Base-by-base conservation (phyloP, 2,329 filamentous ascomycete species). In the Stachybotrys chlorohalonatus region DNA sequence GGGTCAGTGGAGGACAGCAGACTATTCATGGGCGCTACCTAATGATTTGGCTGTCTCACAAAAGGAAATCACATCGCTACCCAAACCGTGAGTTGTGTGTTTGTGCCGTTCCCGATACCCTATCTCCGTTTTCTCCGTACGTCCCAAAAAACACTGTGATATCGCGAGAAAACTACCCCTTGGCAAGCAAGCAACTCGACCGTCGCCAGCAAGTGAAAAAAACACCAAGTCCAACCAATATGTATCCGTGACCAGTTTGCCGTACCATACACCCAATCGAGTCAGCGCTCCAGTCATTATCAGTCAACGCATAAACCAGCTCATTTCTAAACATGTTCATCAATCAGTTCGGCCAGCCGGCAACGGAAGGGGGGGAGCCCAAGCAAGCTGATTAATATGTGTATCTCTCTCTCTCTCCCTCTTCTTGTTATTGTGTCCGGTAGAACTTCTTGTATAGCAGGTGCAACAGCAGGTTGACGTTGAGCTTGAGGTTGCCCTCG, bases 371-470 rank as follows among this genome's bases (percentile, higher is more conserved):
- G 15, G 16, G 46, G 15, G 46, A 47, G 46, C 11, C 7, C 11
- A 4, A n/a, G 8, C 11, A 11, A n/a, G 24, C 24, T 24, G 24
- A 4, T 24, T 24, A 24, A 24, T n/a, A 24, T n/a, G 11, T n/a
- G 2, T 45, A 2, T 11, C n/a, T n/a, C 39, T 45, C 39, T n/a
- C 5, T 45, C 39, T 45, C 6, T 47, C 46, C 16, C 16, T 7
- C 46, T n/a, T 47, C 15, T 13, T 8, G 46, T 73, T 74, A 85
- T 65, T 86, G 83, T 57, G 84, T 86, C 58, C 84, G 77, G 69
- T 99, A 99, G 72, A 99, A 99, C 80, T 99, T 99, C 82, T 95
- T 95, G 79, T 97, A 97, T 62, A 99, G 82, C 71, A 97, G 78
- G 79, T 99, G 94, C 77, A 99, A 78, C 74, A 99, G 84, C 66